Conservation (phyloP, 805 yeast genomes). For the Yarrowia deformans region DNA sequence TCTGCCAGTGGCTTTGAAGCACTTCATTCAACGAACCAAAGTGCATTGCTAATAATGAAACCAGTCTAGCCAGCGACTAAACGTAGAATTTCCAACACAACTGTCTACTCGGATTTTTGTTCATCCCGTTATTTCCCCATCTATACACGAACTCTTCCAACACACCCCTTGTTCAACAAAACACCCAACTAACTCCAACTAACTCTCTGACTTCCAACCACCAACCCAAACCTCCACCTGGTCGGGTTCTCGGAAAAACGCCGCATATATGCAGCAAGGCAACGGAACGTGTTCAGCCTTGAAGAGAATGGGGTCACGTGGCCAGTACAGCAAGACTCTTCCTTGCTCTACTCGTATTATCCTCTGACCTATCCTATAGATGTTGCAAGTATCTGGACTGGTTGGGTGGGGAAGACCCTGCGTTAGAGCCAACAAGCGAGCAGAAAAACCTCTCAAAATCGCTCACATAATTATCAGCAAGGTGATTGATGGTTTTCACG, state of each 20-base stretch:
- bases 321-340: background rate
- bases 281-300: background rate
- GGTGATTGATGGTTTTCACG: background rate
- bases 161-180: no score
- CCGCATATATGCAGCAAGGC: slow-evolving; percentile 26
- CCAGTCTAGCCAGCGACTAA: no score
- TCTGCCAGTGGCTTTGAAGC: no score
- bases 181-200: slow-evolving; percentile 5
- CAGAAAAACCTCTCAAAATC: slow-evolving; percentile 6
- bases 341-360: no score
- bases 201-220: background rate
- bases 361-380: background rate
- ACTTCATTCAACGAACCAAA: no score
- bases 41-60: no score
- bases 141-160: no score
- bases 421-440: background rate
- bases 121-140: no score
- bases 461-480: slow-evolving; percentile 1
- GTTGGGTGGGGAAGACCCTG: slow-evolving; percentile 14
- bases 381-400: background rate
- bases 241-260: slow-evolving; percentile 19
- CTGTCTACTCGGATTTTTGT: no score
- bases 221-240: background rate
- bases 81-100: no score
- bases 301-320: slow-evolving; percentile 1